Conservation (phyloP, 768 basidiomycete genomes). For the Boletus patriciae region DNA sequence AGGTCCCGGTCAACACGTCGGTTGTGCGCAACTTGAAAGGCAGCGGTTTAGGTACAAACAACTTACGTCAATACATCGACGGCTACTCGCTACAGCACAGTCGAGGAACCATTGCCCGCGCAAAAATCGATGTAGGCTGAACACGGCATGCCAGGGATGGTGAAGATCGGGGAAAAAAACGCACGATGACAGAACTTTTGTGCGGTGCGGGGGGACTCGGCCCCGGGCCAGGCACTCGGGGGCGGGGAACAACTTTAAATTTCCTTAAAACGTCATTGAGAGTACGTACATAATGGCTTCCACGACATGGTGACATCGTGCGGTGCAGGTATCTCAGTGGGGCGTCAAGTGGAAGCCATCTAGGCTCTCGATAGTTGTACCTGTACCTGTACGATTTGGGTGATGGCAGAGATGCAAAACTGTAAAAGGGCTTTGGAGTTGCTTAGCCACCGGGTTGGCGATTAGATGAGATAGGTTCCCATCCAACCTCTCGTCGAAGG, state of each 20-base stretch:
- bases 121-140: constrained; percentile 5
- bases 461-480: neutral
- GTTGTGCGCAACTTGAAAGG: no score
- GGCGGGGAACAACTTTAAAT: neutral
- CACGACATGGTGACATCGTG: neutral
- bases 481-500: constrained; percentile 15
- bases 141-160: neutral
- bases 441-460: neutral
- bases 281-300: neutral
- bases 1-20: neutral
- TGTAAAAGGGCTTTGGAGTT: no score
- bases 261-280: neutral
- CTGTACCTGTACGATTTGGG: neutral
- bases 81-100: no score
- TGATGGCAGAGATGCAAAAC: neutral
- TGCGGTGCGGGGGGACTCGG: no score
- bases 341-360: neutral
- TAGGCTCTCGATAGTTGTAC: neutral
- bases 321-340: neutral
- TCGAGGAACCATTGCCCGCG: constrained; percentile 17
- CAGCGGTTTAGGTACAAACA: no score
- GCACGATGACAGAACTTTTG: neutral
- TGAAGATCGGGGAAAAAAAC: neutral
- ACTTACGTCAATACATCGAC: no score
- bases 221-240: no score